Conservation (phyloP, 345 rosid species). For the Dipteronia dyeriana region DNA sequence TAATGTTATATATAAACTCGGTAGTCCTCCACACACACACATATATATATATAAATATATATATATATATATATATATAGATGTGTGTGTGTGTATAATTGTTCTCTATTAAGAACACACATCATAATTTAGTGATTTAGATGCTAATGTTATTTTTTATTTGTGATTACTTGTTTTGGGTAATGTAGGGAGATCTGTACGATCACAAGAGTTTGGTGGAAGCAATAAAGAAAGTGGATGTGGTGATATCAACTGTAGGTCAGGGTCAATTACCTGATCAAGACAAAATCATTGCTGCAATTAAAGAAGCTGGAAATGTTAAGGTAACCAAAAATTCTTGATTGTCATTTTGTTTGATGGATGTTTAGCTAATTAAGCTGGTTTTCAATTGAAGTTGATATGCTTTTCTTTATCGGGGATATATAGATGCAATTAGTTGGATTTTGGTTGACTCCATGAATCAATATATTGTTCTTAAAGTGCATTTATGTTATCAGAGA, state of each 20-base stretch:
- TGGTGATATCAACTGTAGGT: constrained; percentile 53
- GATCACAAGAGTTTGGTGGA: constrained; percentile 54
- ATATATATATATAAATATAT: too few relatives aligned
- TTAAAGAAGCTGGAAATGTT: constrained; percentile 65
- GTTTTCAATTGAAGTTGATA: too few relatives aligned
- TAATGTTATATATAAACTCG: too few relatives aligned
- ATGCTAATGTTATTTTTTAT: neutral
- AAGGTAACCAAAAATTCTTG: constrained; percentile 36
- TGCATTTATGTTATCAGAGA: constrained; percentile 23
- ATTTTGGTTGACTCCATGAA: neutral
- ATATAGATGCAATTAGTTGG: neutral
- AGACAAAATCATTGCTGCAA: constrained; percentile 53
- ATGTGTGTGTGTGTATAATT: too few relatives aligned
- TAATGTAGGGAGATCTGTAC: constrained; percentile 49
- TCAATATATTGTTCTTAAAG: neutral
- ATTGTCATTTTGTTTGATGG: neutral
- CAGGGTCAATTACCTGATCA: constrained; percentile 40
- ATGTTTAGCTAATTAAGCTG: neutral
- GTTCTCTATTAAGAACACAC: too few relatives aligned
- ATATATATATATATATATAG: too few relatives aligned
- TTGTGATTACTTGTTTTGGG: neutral
- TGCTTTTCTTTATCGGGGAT: neutral
- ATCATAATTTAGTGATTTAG: too few relatives aligned
- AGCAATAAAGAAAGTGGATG: constrained; percentile 59
- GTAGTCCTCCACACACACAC: too few relatives aligned